Evolutionary conservation across 2,329 filamentous ascomycete species (phyloP).

Genomic region (Ceratocystis variospora): DNA sequence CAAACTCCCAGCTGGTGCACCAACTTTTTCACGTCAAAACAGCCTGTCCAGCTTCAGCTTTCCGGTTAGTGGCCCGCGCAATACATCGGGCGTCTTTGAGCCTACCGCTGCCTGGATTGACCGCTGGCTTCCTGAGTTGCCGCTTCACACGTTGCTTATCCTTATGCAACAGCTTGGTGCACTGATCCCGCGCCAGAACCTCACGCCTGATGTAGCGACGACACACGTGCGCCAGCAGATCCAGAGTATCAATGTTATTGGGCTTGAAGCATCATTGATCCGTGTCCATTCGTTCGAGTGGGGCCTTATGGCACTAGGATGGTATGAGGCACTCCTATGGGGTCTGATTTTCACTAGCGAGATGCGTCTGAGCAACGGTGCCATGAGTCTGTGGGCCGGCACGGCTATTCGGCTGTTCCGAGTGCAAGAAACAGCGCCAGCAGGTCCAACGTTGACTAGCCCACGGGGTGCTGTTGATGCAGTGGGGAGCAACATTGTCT

Average conservation of each 20-base stretch:
- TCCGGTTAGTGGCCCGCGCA: conserved; percentile 22
- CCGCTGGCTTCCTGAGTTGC: conserved; percentile 81
- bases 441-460: conserved; percentile 67
- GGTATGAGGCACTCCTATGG: conserved; percentile 94
- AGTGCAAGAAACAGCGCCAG: conserved; percentile 69
- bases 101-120: conserved; percentile 81
- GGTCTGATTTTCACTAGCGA: conserved; percentile 82
- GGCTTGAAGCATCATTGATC: conserved; percentile 59
- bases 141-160: conserved; percentile 72
- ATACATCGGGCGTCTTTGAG: conserved; percentile 46
- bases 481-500: conserved; percentile 79
- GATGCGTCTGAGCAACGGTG: conserved; percentile 77
- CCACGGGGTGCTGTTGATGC: conserved; percentile 86
- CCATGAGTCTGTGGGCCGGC: conserved; percentile 67
- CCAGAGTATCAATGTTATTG: conserved; percentile 47
- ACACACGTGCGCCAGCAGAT: conserved; percentile 41
- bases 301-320: conserved; percentile 77
- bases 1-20: conserved; percentile 76
- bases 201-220: conserved; percentile 31
- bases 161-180: conserved; percentile 54
- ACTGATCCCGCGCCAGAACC: conserved; percentile 40
- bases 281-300: conserved; percentile 86
- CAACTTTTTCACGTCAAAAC: conserved; percentile 79
- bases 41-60: conserved; percentile 60
- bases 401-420: conserved; percentile 79